Percentiles rank a stretch among this genome's conserved stretches.
These are phyloP conservation scores for Rhizopus sp. DNA, from an alignment of 371 early-diverging fungal species.

Conservation along the genomic window DNA sequence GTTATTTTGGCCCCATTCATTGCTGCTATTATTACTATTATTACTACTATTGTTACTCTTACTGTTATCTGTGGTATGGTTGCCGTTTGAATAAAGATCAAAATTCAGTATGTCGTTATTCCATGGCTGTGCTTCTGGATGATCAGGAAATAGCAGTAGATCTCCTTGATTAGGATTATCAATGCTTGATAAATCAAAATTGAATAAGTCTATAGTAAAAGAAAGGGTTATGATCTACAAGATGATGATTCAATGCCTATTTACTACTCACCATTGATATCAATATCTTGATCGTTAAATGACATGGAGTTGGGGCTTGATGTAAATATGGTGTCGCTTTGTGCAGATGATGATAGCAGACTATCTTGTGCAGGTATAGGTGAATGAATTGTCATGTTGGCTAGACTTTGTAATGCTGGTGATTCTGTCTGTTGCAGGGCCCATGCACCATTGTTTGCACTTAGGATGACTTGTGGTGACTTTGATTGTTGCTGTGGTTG, in stretches of 20 bases:
- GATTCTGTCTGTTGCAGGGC: constrained; percentile 3
- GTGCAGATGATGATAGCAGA: neutral
- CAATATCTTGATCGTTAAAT: neutral
- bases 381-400: constrained; percentile 29
- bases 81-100: neutral
- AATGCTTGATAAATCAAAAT: neutral
- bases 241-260: neutral
- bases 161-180: neutral
- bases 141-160: neutral
- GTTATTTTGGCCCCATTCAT: no score
- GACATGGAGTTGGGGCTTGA: neutral
- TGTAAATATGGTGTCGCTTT: neutral
- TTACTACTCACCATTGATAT: neutral
- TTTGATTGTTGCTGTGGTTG: neutral
- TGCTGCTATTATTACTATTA: no score
- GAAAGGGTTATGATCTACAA: neutral
- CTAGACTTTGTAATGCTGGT: constrained; percentile 23
- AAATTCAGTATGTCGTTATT: neutral
- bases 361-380: constrained; percentile 12
- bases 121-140: neutral
- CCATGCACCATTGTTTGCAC: neutral
- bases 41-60: no score
- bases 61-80: no score
- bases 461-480: no score
- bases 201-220: constrained; percentile 1